These are phyloP conservation scores for Lentinula detonsa DNA, from an alignment of 768 basidiomycete genomes.

Conservation along the genomic window DNA sequence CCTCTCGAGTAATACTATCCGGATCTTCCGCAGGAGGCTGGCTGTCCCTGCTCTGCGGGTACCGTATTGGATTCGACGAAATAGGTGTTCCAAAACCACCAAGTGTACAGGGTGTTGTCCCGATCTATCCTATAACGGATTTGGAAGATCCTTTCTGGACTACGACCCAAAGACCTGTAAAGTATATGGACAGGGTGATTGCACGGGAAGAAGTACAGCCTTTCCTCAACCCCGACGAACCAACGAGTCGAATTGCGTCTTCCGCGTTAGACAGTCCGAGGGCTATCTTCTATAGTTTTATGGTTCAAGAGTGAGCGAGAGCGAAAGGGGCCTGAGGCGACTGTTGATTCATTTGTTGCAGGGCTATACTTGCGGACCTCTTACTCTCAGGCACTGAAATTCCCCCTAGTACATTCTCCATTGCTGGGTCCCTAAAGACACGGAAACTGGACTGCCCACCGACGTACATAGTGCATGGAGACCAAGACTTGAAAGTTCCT, in stretches of 20 bases:
- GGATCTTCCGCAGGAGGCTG: slow-evolving; percentile 36
- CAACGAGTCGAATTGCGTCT: slow-evolving; percentile 16
- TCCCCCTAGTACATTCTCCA: slow-evolving; percentile 20
- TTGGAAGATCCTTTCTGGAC: slow-evolving; percentile 31
- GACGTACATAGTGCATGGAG: slow-evolving; percentile 30
- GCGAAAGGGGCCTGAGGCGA: background rate
- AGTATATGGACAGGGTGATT: slow-evolving; percentile 27
- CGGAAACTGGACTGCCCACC: slow-evolving; percentile 21
- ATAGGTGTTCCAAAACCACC: slow-evolving; percentile 23
- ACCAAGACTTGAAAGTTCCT: slow-evolving; percentile 28
- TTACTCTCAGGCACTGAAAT: slow-evolving; percentile 27
- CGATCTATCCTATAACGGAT: slow-evolving; percentile 33
- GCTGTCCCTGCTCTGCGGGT: slow-evolving; percentile 27
- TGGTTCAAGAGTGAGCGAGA: slow-evolving; percentile 31
- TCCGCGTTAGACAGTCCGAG: slow-evolving; percentile 19
- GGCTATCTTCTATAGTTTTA: slow-evolving; percentile 29
- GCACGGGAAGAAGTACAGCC: slow-evolving; percentile 20
- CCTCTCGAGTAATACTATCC: slow-evolving; percentile 23
- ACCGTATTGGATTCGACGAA: slow-evolving; percentile 27
- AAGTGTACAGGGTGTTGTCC: slow-evolving; percentile 23
- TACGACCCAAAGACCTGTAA: slow-evolving; percentile 25
- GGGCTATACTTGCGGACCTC: slow-evolving; percentile 22
- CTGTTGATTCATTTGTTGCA: slow-evolving; percentile 5
- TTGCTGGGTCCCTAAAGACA: slow-evolving; percentile 20
- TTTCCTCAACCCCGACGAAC: slow-evolving; percentile 22